Evolutionary conservation across 73 alveolate species (phyloP).

Genomic region (Blepharisma japonicum): DNA sequence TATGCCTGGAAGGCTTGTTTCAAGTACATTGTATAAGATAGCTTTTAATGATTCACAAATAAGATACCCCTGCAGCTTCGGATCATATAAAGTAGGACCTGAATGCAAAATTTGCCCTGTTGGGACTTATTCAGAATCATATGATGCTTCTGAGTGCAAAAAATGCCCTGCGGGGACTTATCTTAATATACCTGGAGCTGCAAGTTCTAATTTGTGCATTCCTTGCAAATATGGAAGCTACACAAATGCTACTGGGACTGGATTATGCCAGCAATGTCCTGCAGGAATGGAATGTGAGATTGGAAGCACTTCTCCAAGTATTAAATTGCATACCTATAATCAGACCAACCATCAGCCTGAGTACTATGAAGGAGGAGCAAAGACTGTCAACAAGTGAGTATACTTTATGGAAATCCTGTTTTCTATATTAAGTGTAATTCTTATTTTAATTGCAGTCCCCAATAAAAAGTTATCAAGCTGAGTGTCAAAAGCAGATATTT

Average conservation of each 20-base stretch:
- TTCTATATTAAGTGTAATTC: no score
- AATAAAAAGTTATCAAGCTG: no score
- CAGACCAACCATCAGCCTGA: no score
- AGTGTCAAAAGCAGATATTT: no score
- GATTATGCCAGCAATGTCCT: background rate
- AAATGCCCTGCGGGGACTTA: background rate
- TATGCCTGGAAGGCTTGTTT: no score
- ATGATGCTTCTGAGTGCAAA: background rate
- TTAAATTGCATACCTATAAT: no score
- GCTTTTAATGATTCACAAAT: no score
- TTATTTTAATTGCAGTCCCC: no score
- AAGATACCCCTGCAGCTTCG: no score
- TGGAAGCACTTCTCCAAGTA: background rate
- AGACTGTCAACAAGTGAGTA: background rate
- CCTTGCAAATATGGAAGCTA: constrained; percentile 17
- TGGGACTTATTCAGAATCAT: background rate
- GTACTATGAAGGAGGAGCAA: background rate
- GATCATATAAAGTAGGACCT: no score
- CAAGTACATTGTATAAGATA: no score
- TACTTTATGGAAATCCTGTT: background rate
- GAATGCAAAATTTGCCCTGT: constrained; percentile 25
- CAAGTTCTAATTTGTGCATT: background rate
- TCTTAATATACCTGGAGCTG: background rate
- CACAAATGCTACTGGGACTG: background rate
- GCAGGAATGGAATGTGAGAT: background rate